These are phyloP conservation scores for Yamadazyma scolyti DNA, from an alignment of 805 yeast species.

Conservation along the genomic window DNA sequence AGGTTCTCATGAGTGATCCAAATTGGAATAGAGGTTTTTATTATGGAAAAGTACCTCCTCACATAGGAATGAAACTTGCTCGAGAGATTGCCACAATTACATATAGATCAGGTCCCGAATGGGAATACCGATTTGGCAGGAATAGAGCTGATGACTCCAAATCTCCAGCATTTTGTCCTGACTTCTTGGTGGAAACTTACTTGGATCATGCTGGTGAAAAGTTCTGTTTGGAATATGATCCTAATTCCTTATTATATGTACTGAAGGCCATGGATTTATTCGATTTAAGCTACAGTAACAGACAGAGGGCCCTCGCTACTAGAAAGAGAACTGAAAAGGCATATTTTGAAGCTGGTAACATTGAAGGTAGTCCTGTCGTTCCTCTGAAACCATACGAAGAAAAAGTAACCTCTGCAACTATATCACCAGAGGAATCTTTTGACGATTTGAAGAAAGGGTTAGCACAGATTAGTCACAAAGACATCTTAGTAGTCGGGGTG, in stretches of 20 bases:
- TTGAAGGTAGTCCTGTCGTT: slow-evolving; percentile 21
- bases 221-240: slow-evolving; percentile 86
- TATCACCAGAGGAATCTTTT: slow-evolving; percentile 52
- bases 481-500: slow-evolving; percentile 82
- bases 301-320: slow-evolving; percentile 39
- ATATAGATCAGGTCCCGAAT: slow-evolving; percentile 93
- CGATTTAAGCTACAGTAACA: slow-evolving; percentile 59
- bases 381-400: slow-evolving; percentile 54
- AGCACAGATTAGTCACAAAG: slow-evolving; percentile 55
- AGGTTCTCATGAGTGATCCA: slow-evolving; percentile 90
- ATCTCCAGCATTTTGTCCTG: slow-evolving; percentile 89
- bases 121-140: slow-evolving; percentile 91
- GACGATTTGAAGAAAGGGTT: slow-evolving; percentile 67
- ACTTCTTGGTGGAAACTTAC: slow-evolving; percentile 87
- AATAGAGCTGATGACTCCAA: slow-evolving; percentile 75
- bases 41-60: slow-evolving; percentile 81
- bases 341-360: slow-evolving; percentile 9
- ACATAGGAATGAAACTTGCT: slow-evolving; percentile 91
- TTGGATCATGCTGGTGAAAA: slow-evolving; percentile 94
- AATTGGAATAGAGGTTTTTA: slow-evolving; percentile 91
- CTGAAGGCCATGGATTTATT: slow-evolving; percentile 95
- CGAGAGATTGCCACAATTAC: slow-evolving; percentile 93
- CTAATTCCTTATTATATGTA: slow-evolving; percentile 82
- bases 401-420: slow-evolving; percentile 42
- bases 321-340: slow-evolving; percentile 35